Conservation (phyloP, 2,329 filamentous ascomycete genomes). For the Blastomyces gilchristii region DNA sequence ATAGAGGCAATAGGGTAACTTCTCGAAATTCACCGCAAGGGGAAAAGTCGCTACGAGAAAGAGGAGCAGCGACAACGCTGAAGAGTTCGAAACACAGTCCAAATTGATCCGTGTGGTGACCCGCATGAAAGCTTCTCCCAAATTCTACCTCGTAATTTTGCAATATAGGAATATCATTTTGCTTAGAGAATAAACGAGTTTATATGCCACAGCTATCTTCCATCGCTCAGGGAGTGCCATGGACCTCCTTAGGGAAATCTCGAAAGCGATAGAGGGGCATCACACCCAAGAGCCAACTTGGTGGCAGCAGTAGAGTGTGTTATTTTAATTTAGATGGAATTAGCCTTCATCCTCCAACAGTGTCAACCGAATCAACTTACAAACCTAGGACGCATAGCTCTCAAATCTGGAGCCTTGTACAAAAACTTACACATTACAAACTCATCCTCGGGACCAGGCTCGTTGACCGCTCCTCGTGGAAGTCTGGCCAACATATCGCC, state of each 20-base stretch:
- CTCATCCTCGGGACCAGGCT: background rate
- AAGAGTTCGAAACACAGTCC: too few relatives aligned
- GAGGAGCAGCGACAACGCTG: background rate
- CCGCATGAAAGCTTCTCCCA: background rate
- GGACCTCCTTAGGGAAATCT: background rate
- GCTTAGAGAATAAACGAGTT: background rate
- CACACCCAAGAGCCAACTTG: background rate
- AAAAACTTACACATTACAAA: background rate
- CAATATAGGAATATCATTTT: background rate
- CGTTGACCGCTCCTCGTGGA: background rate
- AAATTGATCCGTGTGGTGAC: background rate
- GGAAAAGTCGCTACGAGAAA: background rate
- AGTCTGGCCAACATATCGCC: background rate
- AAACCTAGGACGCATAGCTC: background rate
- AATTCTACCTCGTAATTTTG: background rate
- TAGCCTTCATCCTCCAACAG: background rate
- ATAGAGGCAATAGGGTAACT: background rate
- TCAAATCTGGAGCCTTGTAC: background rate
- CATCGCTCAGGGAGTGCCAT: background rate
- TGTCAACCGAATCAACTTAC: background rate
- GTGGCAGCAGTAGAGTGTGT: background rate
- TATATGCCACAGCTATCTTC: background rate
- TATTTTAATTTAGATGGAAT: background rate
- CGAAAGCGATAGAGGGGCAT: background rate
- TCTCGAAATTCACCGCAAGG: background rate